These are phyloP conservation scores for Akanthomyces lecanii DNA, from an alignment of 2,329 filamentous ascomycete species.

Conservation along the genomic window DNA sequence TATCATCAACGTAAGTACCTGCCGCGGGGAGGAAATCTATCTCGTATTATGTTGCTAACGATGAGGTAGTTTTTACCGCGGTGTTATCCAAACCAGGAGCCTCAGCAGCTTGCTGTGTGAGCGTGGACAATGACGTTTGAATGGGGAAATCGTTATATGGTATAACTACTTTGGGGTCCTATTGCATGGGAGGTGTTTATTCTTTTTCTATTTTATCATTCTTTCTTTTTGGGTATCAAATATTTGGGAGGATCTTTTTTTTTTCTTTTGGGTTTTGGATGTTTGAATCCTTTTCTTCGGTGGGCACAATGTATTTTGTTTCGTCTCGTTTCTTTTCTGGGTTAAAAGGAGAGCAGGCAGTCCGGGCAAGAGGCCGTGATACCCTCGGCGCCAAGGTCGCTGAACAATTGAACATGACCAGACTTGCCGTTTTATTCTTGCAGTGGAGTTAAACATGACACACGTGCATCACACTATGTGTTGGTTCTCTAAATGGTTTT, in stretches of 20 bases:
- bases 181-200: conserved; percentile 23
- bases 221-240: conserved; percentile 18
- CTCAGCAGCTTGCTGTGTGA: conserved; percentile 52
- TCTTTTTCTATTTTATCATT: not conserved
- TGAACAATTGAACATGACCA: conserved; percentile 9
- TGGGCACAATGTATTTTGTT: not conserved
- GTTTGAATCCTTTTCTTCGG: not conserved
- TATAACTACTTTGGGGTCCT: conserved; percentile 8
- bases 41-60: not conserved
- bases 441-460: too few species aligned
- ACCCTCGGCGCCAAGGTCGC: conserved; percentile 8
- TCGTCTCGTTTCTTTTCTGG: not conserved
- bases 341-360: not conserved
- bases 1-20: conserved; percentile 83
- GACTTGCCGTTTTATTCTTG: not conserved
- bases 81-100: conserved; percentile 55
- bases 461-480: not conserved
- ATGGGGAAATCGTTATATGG: not conserved
- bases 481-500: not conserved
- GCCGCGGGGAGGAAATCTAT: too few species aligned
- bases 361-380: not conserved
- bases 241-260: conserved; percentile 20
- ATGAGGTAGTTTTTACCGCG: conserved; percentile 51
- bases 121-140: not conserved
- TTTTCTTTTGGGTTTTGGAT: not conserved